phyloP scores from a whole-genome alignment of 495 filamentous ascomycete species.

The Aspergillus mulundensis region DNA sequence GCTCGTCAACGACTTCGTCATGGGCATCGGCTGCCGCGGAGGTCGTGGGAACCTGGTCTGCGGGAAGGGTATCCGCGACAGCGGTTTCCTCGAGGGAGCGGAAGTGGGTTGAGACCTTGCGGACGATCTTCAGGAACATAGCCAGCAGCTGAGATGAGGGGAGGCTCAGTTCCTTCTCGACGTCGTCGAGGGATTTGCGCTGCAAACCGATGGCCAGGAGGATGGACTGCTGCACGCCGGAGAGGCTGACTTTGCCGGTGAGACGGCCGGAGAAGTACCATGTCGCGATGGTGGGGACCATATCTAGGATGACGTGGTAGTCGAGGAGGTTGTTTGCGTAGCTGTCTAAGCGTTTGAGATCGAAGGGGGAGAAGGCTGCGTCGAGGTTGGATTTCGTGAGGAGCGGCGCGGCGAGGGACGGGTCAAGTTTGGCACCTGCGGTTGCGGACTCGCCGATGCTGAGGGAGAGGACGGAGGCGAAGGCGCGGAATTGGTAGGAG shows the following conservation, averaged over 20 bases:
- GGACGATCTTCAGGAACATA: constrained; percentile 94
- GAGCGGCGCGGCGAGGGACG: constrained; percentile 41
- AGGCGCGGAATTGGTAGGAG: constrained; percentile 86
- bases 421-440: constrained; percentile 59
- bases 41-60: constrained; percentile 44
- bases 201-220: constrained; percentile 87
- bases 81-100: constrained; percentile 68
- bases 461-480: constrained; percentile 75
- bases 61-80: constrained; percentile 65
- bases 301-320: constrained; percentile 94
- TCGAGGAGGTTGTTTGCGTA: constrained; percentile 97
- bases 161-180: constrained; percentile 76
- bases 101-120: constrained; percentile 79
- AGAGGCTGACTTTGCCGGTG: constrained; percentile 59
- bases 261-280: constrained; percentile 81
- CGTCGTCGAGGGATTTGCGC: constrained; percentile 72
- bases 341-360: constrained; percentile 88
- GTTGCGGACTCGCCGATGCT: constrained; percentile 85
- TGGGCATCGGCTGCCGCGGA: constrained; percentile 57
- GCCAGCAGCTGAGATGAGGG: constrained; percentile 78
- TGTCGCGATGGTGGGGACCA: constrained; percentile 74
- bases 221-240: constrained; percentile 76
- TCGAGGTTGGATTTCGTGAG: constrained; percentile 74
- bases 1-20: constrained; percentile 57
- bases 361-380: constrained; percentile 74